phyloP scores from a whole-genome alignment of 208 protist species.

The Crithidia acanthocephali region DNA sequence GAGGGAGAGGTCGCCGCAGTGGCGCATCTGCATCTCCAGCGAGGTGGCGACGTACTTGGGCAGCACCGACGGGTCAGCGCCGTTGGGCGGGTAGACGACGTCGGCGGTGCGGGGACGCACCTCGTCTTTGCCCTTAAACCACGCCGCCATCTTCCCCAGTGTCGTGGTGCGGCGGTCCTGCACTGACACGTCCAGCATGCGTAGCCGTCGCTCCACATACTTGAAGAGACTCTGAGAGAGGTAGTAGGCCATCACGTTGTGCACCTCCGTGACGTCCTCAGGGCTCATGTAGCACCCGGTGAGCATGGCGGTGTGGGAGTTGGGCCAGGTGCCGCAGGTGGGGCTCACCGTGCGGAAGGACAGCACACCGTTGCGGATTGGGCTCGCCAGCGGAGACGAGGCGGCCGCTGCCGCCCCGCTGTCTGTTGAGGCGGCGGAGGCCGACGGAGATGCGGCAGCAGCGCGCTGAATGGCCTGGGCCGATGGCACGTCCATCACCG shows the following conservation, averaged over 20 bases:
- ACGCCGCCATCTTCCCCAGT: constrained; percentile 81
- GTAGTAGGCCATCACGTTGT: constrained; percentile 75
- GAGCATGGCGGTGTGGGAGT: constrained; percentile 45
- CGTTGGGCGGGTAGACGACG: constrained; percentile 15
- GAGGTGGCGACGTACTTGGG: constrained; percentile 64
- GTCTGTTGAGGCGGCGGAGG: constrained; percentile 6
- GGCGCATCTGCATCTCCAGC: constrained; percentile 89
- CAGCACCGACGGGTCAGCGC: constrained; percentile 8
- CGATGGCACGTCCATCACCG: constrained; percentile 70
- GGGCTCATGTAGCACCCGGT: constrained; percentile 80
- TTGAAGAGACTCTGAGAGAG: constrained; percentile 71
- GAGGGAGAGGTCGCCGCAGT: constrained; percentile 71
- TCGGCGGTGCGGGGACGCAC: constrained; percentile 43
- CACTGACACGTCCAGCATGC: constrained; percentile 56
- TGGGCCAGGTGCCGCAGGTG: constrained; percentile 58
- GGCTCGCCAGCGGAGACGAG: background rate
- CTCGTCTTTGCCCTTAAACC: constrained; percentile 81
- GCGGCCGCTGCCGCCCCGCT: constrained; percentile 6
- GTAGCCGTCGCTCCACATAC: constrained; percentile 73
- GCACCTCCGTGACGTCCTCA: constrained; percentile 62
- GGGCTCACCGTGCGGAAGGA: constrained; percentile 40
- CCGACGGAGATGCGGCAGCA: constrained; percentile 13
- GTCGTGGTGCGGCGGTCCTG: constrained; percentile 82
- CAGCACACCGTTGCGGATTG: constrained; percentile 16
- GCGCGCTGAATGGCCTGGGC: constrained; percentile 30